Conservation (phyloP, 2,329 filamentous ascomycete species). For the Diplodia seriata region DNA sequence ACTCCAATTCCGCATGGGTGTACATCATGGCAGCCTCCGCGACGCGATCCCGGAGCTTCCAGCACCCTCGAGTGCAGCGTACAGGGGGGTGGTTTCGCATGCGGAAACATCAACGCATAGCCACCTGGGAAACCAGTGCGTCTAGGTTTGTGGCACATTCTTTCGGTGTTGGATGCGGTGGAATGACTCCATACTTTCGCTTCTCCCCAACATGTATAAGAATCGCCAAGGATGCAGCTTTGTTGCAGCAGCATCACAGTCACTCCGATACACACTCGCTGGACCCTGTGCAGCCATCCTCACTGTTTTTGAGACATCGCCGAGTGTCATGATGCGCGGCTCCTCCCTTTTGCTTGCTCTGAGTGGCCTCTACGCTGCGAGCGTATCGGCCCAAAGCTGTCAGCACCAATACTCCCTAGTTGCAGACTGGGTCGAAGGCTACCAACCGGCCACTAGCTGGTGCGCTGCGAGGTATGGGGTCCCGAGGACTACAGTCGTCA, state of each 20-base stretch:
- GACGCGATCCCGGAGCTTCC: background rate
- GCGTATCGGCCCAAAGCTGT: background rate
- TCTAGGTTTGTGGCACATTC: constrained; percentile 1
- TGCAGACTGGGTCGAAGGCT: background rate
- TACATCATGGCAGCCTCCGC: background rate
- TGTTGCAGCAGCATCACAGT: background rate
- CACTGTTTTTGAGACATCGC: background rate
- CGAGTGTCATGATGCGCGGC: background rate
- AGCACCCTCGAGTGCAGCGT: background rate
- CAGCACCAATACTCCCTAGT: background rate
- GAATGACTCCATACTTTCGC: background rate
- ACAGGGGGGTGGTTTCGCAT: constrained; percentile 1
- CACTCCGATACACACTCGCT: background rate
- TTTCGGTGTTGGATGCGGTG: background rate
- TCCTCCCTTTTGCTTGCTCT: background rate
- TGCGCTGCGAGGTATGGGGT: background rate
- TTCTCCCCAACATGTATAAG: background rate
- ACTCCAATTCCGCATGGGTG: background rate
- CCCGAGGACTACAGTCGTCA: background rate
- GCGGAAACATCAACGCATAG: background rate
- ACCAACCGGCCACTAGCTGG: background rate
- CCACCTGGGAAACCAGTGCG: background rate
- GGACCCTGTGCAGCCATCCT: background rate
- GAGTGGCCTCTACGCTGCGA: background rate
- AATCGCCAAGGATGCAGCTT: background rate